Conservation (phyloP, 768 basidiomycete genomes). For the Tricholoma sp. region DNA sequence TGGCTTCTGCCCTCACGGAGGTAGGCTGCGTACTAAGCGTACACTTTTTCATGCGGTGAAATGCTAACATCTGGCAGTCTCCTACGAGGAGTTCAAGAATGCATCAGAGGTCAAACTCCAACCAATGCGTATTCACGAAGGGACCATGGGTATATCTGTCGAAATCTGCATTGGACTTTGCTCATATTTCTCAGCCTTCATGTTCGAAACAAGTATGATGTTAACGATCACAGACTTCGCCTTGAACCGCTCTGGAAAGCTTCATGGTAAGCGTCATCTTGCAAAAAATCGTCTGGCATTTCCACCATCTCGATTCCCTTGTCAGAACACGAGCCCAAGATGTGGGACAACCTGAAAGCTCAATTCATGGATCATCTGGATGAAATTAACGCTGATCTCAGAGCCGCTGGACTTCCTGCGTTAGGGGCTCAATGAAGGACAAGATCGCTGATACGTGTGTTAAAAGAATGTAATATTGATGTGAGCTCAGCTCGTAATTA, state of each 20-base stretch:
- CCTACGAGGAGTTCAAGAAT: constrained; percentile 56
- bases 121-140: constrained; percentile 48
- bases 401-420: constrained; percentile 33
- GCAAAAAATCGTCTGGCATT: neutral
- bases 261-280: constrained; percentile 40
- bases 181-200: constrained; percentile 37
- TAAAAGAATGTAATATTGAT: constrained; percentile 1
- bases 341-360: constrained; percentile 59
- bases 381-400: constrained; percentile 46
- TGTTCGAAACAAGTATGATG: constrained; percentile 62
- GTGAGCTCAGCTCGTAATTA: neutral
- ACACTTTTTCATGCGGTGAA: neutral
- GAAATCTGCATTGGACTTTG: neutral
- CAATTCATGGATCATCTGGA: constrained; percentile 56
- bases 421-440: constrained; percentile 11
- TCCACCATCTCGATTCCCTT: neutral
- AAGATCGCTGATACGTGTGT: neutral
- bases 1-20: constrained; percentile 62
- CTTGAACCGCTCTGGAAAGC: constrained; percentile 51
- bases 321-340: constrained; percentile 56
- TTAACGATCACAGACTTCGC: constrained; percentile 62
- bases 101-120: constrained; percentile 47
- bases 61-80: constrained; percentile 30
- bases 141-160: constrained; percentile 40
- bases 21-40: constrained; percentile 25